Evolutionary conservation across 2,329 filamentous ascomycete species (phyloP).

Genomic region (Coleophoma crateriformis): DNA sequence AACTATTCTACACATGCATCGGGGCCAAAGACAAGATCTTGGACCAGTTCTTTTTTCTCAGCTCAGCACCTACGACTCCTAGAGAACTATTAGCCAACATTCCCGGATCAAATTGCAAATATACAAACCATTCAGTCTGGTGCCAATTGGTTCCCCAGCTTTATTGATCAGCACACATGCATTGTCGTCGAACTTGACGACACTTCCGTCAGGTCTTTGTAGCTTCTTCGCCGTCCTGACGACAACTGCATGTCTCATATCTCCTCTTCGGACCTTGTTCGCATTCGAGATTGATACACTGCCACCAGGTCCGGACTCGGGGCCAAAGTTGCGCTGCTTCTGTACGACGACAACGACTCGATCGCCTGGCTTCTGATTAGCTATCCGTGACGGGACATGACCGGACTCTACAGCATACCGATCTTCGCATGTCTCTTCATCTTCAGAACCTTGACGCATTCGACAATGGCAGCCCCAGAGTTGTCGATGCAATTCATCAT

Average conservation of each 20-base stretch:
- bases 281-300: constrained; percentile 67
- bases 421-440: constrained; percentile 86
- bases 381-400: not conserved
- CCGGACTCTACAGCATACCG: constrained; percentile 48
- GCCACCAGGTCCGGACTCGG: constrained; percentile 65
- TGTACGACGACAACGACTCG: constrained; percentile 96
- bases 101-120: not conserved
- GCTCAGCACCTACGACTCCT: constrained; percentile 83
- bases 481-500: constrained; percentile 99
- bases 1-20: constrained; percentile 56
- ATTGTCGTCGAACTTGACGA: constrained; percentile 95
- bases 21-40: constrained; percentile 97
- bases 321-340: constrained; percentile 77
- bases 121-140: constrained; percentile 70
- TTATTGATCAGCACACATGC: constrained; percentile 97
- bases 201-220: constrained; percentile 80
- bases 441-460: constrained; percentile 88
- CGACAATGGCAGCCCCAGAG: constrained; percentile 93
- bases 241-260: constrained; percentile 93
- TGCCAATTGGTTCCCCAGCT: constrained; percentile 89
- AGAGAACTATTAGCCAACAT: constrained; percentile 11
- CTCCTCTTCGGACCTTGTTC: constrained; percentile 93
- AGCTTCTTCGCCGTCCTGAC: constrained; percentile 87
- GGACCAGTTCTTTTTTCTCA: constrained; percentile 92
- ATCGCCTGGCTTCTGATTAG: constrained; percentile 58